Evolutionary conservation across 345 rosid species (phyloP).

Genomic region (Excoecaria cochinchinensis): DNA sequence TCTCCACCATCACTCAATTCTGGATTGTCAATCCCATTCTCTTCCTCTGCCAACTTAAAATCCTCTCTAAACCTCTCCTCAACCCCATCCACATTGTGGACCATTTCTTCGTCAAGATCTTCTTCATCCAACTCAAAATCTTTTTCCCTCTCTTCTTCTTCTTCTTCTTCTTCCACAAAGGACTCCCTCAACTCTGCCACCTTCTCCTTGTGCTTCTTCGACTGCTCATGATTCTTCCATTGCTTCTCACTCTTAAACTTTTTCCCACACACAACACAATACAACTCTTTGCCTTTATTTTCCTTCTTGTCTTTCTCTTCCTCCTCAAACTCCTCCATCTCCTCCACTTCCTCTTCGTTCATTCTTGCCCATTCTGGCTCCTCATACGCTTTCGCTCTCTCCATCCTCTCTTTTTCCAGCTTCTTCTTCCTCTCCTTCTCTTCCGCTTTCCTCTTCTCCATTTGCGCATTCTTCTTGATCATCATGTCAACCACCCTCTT

Average conservation of each 20-base stretch:
- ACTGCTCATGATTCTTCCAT: slow-evolving; percentile 97
- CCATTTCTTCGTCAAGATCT: slow-evolving; percentile 7
- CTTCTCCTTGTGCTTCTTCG: slow-evolving; percentile 95
- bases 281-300: slow-evolving; percentile 48
- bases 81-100: slow-evolving; percentile 26
- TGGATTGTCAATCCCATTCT: slow-evolving; percentile 23
- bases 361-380: slow-evolving; percentile 68
- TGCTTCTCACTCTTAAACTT: slow-evolving; percentile 94
- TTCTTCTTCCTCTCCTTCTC: slow-evolving; percentile 60
- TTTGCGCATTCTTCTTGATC: slow-evolving; percentile 60
- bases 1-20: slow-evolving; percentile 36
- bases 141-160: slow-evolving; percentile 35
- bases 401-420: slow-evolving; percentile 67
- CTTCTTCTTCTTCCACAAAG: slow-evolving; percentile 46
- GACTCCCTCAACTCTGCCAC: slow-evolving; percentile 70
- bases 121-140: slow-evolving; percentile 27
- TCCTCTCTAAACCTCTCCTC: slow-evolving; percentile 50
- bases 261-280: slow-evolving; percentile 84
- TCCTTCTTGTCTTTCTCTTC: slow-evolving; percentile 27
- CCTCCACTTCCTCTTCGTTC: slow-evolving; percentile 41
- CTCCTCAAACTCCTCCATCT: slow-evolving; percentile 33
- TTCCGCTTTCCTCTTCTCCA: slow-evolving; percentile 56
- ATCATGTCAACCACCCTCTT: slow-evolving; percentile 81
- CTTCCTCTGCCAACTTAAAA: slow-evolving; percentile 36
- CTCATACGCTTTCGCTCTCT: slow-evolving; percentile 46